Evolutionary conservation across 139 green algal genomes (phyloP).

Genomic region (Chlorella sp.): DNA sequence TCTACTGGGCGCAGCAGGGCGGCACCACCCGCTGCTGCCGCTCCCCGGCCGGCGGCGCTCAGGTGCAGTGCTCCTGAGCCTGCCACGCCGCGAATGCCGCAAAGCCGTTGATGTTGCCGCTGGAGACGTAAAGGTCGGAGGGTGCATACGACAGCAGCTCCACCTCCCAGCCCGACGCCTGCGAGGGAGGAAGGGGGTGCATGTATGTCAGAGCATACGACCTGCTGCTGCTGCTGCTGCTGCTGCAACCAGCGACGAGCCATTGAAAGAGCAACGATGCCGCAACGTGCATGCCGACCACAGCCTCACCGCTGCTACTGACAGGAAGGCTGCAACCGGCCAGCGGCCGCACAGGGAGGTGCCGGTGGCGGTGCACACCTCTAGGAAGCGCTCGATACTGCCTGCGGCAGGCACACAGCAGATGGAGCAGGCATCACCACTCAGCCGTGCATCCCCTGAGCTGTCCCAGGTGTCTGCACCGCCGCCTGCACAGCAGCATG

Average conservation of each 20-base stretch:
- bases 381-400: neutral
- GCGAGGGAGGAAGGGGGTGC: neutral
- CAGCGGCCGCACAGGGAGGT: constrained; percentile 20
- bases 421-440: too few species aligned
- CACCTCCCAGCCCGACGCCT: neutral
- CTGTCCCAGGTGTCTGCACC: too few species aligned
- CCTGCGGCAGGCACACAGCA: neutral
- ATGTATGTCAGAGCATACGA: too few species aligned
- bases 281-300: too few species aligned
- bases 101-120: constrained; percentile 7
- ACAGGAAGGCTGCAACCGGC: constrained; percentile 2
- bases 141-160: constrained; percentile 20
- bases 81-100: constrained; percentile 1
- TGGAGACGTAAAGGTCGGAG: neutral
- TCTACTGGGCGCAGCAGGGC: too few species aligned
- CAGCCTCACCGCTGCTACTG: neutral
- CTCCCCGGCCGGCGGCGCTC: too few species aligned
- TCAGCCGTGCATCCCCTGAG: too few species aligned
- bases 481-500: too few species aligned
- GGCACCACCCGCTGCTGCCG: too few species aligned
- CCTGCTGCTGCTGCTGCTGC: neutral
- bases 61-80: too few species aligned
- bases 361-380: neutral
- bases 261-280: too few species aligned
- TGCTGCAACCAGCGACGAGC: neutral